Base-by-base conservation (phyloP, 2,329 filamentous ascomycete genomes). In the Pseudofabraea citricarpa region DNA sequence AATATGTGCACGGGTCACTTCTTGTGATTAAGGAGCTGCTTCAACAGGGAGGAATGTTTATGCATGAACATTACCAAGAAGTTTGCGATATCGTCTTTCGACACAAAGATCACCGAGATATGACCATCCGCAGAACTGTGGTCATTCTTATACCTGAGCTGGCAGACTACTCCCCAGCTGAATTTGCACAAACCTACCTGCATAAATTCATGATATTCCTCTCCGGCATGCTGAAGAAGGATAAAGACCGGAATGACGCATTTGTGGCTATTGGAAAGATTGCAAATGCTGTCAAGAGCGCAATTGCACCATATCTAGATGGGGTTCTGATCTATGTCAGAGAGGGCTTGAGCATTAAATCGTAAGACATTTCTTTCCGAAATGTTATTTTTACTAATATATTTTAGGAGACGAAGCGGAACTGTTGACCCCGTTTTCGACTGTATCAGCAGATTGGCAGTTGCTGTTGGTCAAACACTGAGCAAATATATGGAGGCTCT, bases 401-500 rank as follows among this genome's bases (percentile, higher is more conserved):
- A n/a, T 53, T 51, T 4, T 46, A 72, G 70, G 43, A 72, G 61
- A 49, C 50, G 56, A 45, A 56, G 45, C 44, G 61, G 61, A 9
- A 61, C 59, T 33, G 80, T 84, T 16, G 81, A 84, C 51, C 90
- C 91, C 0, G 91, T 97, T 48, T 97, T 97, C 57, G 88, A 95
- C 65, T 98, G 93, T 65, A 94, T 98, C 62, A 98, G 94, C 64
- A 90, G 95, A 70, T 78, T 98, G 41, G 90, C 93, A 1, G 85
- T 95, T 36, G 93, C 93, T 3, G 93, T 97, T 22, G 93, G 93
- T 1, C 93, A 98, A 68, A 93, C 91, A 0, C 73, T 98, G 41
- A 97, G 89, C 74, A 98, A 97, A 67, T 96, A 97, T 62, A 96
- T 98, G 82, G 90, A 96, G 61, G 87, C 90, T 10, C 71, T 98